Conservation (phyloP, 495 filamentous ascomycete species). For the Penicillium parvum region DNA sequence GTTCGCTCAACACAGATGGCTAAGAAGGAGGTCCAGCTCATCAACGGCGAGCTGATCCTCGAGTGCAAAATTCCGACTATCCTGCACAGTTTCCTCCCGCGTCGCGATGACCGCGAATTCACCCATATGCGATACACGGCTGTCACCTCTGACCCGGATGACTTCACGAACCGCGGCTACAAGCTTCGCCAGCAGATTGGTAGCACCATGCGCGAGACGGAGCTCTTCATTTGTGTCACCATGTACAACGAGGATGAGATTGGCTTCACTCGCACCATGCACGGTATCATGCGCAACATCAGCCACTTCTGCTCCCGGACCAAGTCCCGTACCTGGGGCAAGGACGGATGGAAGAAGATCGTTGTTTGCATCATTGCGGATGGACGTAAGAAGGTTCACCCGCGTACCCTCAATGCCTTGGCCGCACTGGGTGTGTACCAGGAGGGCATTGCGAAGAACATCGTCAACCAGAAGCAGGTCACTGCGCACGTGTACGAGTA, state of each 20-base stretch:
- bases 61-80: slow-evolving; percentile 99
- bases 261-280: slow-evolving; percentile 95
- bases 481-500: slow-evolving; percentile 97
- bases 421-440: slow-evolving; percentile 99
- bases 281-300: slow-evolving; percentile 98
- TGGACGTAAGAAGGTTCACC: slow-evolving; percentile 90
- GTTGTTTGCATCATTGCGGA: slow-evolving; percentile 96
- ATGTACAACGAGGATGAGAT: slow-evolving; percentile 99
- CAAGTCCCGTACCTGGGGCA: slow-evolving; percentile 93
- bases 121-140: slow-evolving; percentile 99
- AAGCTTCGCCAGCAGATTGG: slow-evolving; percentile 95
- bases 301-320: slow-evolving; percentile 89
- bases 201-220: slow-evolving; percentile 82
- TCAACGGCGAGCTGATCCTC: slow-evolving; percentile 95
- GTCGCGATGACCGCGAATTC: slow-evolving; percentile 90
- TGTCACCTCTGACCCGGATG: slow-evolving; percentile 97
- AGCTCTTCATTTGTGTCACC: slow-evolving; percentile 94
- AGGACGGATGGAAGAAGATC: slow-evolving; percentile 98
- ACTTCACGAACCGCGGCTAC: slow-evolving; percentile 84
- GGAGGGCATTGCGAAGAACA: slow-evolving; percentile 96
- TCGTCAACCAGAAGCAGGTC: slow-evolving; percentile 84
- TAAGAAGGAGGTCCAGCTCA: slow-evolving; percentile 89
- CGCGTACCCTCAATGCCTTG: slow-evolving; percentile 88
- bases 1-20: slow-evolving; percentile 80
- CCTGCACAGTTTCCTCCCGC: slow-evolving; percentile 87